Conservation (phyloP, 768 basidiomycete genomes). For the Coprinopsis sp. region DNA sequence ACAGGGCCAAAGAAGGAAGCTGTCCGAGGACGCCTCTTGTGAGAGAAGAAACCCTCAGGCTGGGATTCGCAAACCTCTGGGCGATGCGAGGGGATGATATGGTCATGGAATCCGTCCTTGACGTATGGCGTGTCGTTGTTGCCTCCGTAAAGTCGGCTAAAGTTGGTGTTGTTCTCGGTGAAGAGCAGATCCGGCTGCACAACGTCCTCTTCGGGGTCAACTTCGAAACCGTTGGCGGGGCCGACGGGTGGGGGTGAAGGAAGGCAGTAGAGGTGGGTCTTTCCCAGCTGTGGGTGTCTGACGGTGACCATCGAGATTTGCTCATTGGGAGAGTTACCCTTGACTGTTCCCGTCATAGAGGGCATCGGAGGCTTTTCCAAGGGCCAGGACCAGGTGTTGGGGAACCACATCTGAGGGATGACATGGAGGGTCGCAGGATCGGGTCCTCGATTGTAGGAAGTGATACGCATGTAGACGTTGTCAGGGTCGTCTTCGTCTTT, state of each 20-base stretch:
- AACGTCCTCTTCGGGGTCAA: constrained; percentile 60
- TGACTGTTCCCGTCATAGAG: constrained; percentile 48
- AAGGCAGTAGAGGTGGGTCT: constrained; percentile 80
- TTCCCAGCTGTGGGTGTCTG: constrained; percentile 70
- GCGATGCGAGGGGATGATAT: constrained; percentile 85
- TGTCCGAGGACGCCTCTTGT: constrained; percentile 46
- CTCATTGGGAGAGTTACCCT: constrained; percentile 29
- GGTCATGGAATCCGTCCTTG: constrained; percentile 98
- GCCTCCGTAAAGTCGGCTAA: constrained; percentile 83
- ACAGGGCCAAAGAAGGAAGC: constrained; percentile 36
- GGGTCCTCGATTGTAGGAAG: constrained; percentile 93
- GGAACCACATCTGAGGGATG: constrained; percentile 94
- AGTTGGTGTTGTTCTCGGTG: constrained; percentile 98
- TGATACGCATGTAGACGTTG: constrained; percentile 88
- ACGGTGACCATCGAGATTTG: constrained; percentile 62
- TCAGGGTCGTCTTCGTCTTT: constrained; percentile 93
- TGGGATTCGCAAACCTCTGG: constrained; percentile 46
- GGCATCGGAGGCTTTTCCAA: constrained; percentile 63
- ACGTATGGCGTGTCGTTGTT: constrained; percentile 78
- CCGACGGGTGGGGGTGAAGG: constrained; percentile 90
- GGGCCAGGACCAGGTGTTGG: constrained; percentile 98
- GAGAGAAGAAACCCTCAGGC: constrained; percentile 42
- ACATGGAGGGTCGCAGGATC: constrained; percentile 92
- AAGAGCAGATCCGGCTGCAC: constrained; percentile 86
- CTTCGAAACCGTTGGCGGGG: constrained; percentile 57